phyloP scores from a whole-genome alignment of 768 basidiomycete species.

The Pleurotus eryngii region DNA sequence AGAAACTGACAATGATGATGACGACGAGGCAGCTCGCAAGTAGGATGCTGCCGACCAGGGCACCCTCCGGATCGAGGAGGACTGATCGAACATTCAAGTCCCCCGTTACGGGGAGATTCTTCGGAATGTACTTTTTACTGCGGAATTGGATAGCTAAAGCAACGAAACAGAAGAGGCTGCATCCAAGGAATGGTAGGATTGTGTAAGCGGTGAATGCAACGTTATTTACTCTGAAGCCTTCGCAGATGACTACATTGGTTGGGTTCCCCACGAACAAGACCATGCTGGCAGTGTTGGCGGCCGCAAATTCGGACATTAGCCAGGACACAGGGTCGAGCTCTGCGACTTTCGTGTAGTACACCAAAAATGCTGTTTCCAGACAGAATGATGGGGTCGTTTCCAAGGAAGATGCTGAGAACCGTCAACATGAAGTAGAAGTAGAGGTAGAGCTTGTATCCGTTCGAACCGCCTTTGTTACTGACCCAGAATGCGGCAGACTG shows the following conservation, averaged over 20 bases:
- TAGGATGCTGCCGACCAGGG: conserved; percentile 66
- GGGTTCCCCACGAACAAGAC: conserved; percentile 84
- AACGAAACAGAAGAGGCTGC: conserved; percentile 58
- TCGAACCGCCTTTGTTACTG: conserved; percentile 70
- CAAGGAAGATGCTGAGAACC: conserved; percentile 71
- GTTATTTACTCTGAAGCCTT: conserved; percentile 78
- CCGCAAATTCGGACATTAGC: conserved; percentile 75
- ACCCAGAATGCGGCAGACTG: conserved; percentile 89
- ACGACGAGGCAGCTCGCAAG: conserved; percentile 67
- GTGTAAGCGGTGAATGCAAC: conserved; percentile 79
- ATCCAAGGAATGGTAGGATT: conserved; percentile 74
- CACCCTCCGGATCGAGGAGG: conserved; percentile 72
- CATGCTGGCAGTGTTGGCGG: conserved; percentile 77
- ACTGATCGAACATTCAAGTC: conserved; percentile 53
- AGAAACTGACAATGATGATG: conserved; percentile 73
- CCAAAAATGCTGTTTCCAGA: conserved; percentile 90
- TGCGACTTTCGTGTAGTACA: conserved; percentile 78
- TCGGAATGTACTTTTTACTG: conserved; percentile 50
- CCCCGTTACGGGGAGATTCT: conserved; percentile 30
- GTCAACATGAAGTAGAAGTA: conserved; percentile 86
- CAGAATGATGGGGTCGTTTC: conserved; percentile 92
- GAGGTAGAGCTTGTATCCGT: conserved; percentile 70
- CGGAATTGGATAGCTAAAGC: conserved; percentile 62
- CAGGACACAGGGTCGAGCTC: conserved; percentile 56
- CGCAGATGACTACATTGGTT: conserved; percentile 91